Evolutionary conservation across 2,329 filamentous ascomycete species (phyloP).

Genomic region (Aspergillus melleus): DNA sequence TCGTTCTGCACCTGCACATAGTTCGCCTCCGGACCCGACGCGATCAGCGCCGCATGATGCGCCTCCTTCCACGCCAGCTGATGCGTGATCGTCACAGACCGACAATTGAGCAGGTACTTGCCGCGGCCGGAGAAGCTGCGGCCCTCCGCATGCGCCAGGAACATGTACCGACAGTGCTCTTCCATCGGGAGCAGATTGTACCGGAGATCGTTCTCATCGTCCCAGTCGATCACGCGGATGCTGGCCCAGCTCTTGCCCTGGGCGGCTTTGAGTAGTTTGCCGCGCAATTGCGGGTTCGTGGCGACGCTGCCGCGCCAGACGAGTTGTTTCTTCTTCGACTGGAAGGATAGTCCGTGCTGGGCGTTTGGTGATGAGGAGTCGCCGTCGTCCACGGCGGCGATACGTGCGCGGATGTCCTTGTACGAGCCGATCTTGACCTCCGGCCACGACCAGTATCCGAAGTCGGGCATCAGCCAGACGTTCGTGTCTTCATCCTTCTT

Average conservation of each 20-base stretch:
- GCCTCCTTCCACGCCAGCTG: conserved; percentile 51
- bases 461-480: conserved; percentile 55
- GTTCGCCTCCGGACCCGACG: conserved; percentile 50
- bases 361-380: conserved; percentile 18
- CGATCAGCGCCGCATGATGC: conserved; percentile 48
- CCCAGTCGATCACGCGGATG: conserved; percentile 45
- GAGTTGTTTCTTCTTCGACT: conserved; percentile 46
- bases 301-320: conserved; percentile 51
- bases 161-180: conserved; percentile 58
- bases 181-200: conserved; percentile 50
- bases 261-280: conserved; percentile 40
- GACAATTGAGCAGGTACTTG: conserved; percentile 56
- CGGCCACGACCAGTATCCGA: conserved; percentile 56
- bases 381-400: conserved; percentile 39
- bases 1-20: conserved; percentile 51
- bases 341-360: conserved; percentile 24
- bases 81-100: conserved; percentile 52
- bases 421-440: conserved; percentile 49
- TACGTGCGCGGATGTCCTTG: conserved; percentile 42
- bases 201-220: conserved; percentile 37
- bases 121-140: conserved; percentile 55
- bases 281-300: conserved; percentile 40
- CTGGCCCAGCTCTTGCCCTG: conserved; percentile 49
- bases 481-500: conserved; percentile 39
- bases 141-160: conserved; percentile 55